These are phyloP conservation scores for Eutrema japonicum DNA, from an alignment of 345 rosid genomes.

Conservation along the genomic window DNA sequence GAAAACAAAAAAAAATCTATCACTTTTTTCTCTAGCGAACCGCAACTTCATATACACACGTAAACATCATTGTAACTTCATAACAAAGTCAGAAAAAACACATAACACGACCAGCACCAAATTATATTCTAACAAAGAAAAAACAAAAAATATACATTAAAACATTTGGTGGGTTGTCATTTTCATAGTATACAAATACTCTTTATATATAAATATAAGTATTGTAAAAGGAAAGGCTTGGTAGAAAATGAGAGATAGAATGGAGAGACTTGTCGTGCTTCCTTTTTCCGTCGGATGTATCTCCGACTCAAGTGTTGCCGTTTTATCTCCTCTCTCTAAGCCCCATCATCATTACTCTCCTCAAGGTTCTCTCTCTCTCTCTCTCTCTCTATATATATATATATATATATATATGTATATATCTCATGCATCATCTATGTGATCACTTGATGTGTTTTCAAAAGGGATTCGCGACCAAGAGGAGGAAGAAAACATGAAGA, in stretches of 20 bases:
- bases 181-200: constrained; percentile 9
- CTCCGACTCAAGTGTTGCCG: constrained; percentile 73
- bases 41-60: constrained; percentile 39
- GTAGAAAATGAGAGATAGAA: constrained; percentile 66
- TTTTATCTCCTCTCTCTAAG: constrained; percentile 46
- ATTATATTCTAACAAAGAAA: constrained; percentile 35
- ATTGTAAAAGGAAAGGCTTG: constrained; percentile 39
- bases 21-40: constrained; percentile 40
- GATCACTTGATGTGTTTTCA: constrained; percentile 10
- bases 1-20: neutral
- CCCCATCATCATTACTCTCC: constrained; percentile 39
- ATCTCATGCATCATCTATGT: constrained; percentile 9
- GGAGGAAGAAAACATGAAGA: constrained; percentile 65
- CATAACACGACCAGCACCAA: constrained; percentile 42
- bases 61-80: constrained; percentile 49
- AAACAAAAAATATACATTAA: neutral
- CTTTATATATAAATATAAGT: constrained; percentile 27
- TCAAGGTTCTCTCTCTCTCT: constrained; percentile 45
- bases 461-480: constrained; percentile 44
- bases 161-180: constrained; percentile 43
- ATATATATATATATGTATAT: neutral
- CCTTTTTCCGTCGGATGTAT: constrained; percentile 80
- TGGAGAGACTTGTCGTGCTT: constrained; percentile 81
- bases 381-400: neutral
- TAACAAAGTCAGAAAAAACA: constrained; percentile 36